Evolutionary conservation across 2,329 filamentous ascomycete species (phyloP), one percentile per base, ranked within the genome.

Genomic region (Magnaporthiopsis poae): DNA sequence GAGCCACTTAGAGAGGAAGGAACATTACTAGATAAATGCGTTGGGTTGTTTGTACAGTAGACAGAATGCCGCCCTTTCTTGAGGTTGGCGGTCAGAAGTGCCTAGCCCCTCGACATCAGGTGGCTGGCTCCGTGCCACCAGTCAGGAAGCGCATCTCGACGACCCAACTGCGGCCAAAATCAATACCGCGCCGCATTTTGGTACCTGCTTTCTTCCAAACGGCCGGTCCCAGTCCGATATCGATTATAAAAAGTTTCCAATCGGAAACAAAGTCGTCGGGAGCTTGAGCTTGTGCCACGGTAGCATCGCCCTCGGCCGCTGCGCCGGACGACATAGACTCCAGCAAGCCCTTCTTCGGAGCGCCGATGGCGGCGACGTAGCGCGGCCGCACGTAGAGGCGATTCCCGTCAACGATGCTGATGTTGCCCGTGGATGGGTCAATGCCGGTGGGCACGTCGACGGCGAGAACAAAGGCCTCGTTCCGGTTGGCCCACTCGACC

Each of bases 381-480:
- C 91, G 89, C 0, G 92, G 88, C 68, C 90, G 87, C 64, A 97
- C 86, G 70, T 92, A 92, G 2, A 98, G 81, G 59, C 88, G 87
- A 65, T 89, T 86, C 3, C 91, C 91, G 73, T 97, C 92, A 60
- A 86, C 84, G 64, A 85, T 79, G 67, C 82, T 84, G 21, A 85
- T 82, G 74, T 84, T 84, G 72, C 92, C 92, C 59, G 87, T 88
- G 0, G 88, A 87, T 2, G 91, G 91, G 69, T 94, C 92, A 64
- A 96, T 87, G 5, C 95, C 95, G 0, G 91, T 94, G 0, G 95
- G 95, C 7, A 96, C 87, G 74, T 96, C 94, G n/a, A 99, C 86
- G 0, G 92, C 90, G 27, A 99, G 80, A 3, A 95, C 89, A 67
- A 89, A 88, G 0, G 92, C 88, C 70, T 92, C 90, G 74, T 89